phyloP scores from a whole-genome alignment of 2,329 filamentous ascomycete genomes.

The Claviceps spartinae region DNA sequence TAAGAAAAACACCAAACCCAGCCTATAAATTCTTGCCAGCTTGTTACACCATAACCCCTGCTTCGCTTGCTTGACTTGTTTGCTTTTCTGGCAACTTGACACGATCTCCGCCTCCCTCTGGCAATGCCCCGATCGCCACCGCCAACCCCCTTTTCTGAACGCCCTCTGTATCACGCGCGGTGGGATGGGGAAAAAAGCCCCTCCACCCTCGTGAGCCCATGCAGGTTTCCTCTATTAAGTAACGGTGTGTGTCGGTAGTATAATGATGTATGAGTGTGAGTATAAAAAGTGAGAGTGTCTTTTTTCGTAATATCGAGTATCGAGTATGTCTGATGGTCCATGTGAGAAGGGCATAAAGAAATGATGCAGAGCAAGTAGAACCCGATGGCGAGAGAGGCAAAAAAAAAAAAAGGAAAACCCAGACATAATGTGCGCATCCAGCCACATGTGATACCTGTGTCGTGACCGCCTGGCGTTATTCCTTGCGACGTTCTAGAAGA shows the following conservation, averaged over 20 bases:
- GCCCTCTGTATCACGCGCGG: not conserved
- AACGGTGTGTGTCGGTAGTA: slow-evolving; percentile 1
- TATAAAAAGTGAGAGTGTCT: not conserved
- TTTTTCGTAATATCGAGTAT: not conserved
- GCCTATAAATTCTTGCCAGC: slow-evolving; percentile 6
- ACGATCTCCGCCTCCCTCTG: not conserved
- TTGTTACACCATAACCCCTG: slow-evolving; percentile 5
- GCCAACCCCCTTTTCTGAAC: not conserved
- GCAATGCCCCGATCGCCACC: not conserved
- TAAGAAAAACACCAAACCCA: slow-evolving; percentile 18
- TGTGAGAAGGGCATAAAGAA: slow-evolving; percentile 10
- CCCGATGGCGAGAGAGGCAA: slow-evolving; percentile 10
- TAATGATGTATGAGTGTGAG: not conserved
- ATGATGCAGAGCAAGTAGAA: slow-evolving; percentile 11
- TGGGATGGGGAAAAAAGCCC: not conserved
- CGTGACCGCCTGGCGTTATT: slow-evolving; percentile 25
- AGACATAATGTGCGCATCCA: not conserved
- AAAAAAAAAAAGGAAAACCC: slow-evolving; percentile 10
- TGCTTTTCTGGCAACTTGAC: not conserved
- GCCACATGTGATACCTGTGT: slow-evolving; percentile 23
- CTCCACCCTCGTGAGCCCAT: not conserved
- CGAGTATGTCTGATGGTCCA: not conserved
- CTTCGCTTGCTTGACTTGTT: slow-evolving; percentile 2
- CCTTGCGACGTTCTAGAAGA: slow-evolving; percentile 25
- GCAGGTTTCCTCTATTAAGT: slow-evolving; percentile 2